Evolutionary conservation across 257 asterid genomes (phyloP), one percentile per base, ranked within the genome.

Genomic region (Solanum microdontum): DNA sequence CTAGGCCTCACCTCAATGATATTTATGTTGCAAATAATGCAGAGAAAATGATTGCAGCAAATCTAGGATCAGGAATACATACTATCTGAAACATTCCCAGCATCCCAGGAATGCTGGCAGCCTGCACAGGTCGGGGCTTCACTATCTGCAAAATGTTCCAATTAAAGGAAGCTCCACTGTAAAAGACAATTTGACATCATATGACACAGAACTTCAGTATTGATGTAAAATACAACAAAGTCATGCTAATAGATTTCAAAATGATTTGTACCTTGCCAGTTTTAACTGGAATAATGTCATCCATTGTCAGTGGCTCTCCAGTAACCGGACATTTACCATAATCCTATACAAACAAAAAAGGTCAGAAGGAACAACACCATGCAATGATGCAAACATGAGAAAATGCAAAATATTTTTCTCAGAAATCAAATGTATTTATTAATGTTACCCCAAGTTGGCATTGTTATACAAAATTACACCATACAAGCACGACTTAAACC

Each of bases 41-140:
- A 37, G 15, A 39, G n/a, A 84, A 66, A 73, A 48, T 5, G 36
- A 70, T 76, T n/a, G 51, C 85, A 70, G 85, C 72, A 82, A 45
- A 62, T 51, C 30, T 86, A 64, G 86, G 87, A 87, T 66, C 39
- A 79, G 91, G 86, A 82, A 36, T 58, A 91, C 94, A n/a, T 93
- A 95, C 99, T 72, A 93, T 93, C 91, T 97, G 99, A 91, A 97
- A 97, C 96, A 95, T 92, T 89, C 99, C 99, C 92, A 97, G 89
- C 99, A 97, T 97, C 89, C 99, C 99, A 85, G 99, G 99, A 88
- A 97, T 94, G 88, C 98, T 97, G 77, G 99, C 99, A 87, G 99
- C 97, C 92, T 97, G 98, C 88, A 94, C 95, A 6, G 98, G 94
- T 79, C 99, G 92, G 82, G 99, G 98, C 93, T 97, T 97, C 92